A percentile compares a stretch with the other conserved stretches of the same genome.
These are phyloP conservation scores for Mucuna pruriens DNA, from an alignment of 306 rosid species.

Conservation along the genomic window DNA sequence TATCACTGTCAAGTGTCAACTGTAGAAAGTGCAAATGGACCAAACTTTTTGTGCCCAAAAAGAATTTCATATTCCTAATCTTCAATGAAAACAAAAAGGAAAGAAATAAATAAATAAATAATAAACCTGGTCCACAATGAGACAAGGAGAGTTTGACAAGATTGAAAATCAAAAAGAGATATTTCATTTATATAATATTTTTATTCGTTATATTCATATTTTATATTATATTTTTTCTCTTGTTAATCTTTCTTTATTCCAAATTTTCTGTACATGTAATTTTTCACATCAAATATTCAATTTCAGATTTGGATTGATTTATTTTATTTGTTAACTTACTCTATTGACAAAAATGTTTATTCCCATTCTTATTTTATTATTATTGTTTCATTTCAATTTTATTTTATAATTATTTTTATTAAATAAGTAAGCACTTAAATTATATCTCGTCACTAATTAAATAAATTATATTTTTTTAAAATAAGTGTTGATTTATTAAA, in stretches of 20 bases:
- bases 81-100: neutral
- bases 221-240: neutral
- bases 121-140: neutral
- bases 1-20: neutral
- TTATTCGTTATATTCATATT: neutral
- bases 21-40: too few species aligned
- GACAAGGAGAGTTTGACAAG: neutral
- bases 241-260: neutral
- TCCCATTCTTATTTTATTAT: too few species aligned
- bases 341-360: neutral
- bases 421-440: too few species aligned
- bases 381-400: too few species aligned
- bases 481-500: too few species aligned
- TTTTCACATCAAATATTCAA: neutral
- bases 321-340: neutral
- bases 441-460: too few species aligned
- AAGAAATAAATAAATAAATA: neutral
- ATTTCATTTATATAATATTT: neutral
- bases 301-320: neutral
- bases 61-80: too few species aligned
- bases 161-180: neutral
- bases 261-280: neutral
- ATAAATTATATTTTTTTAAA: too few species aligned
- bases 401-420: too few species aligned
- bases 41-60: too few species aligned